phyloP scores from a whole-genome alignment of 768 basidiomycete genomes.

The Amanita jacksonii region DNA sequence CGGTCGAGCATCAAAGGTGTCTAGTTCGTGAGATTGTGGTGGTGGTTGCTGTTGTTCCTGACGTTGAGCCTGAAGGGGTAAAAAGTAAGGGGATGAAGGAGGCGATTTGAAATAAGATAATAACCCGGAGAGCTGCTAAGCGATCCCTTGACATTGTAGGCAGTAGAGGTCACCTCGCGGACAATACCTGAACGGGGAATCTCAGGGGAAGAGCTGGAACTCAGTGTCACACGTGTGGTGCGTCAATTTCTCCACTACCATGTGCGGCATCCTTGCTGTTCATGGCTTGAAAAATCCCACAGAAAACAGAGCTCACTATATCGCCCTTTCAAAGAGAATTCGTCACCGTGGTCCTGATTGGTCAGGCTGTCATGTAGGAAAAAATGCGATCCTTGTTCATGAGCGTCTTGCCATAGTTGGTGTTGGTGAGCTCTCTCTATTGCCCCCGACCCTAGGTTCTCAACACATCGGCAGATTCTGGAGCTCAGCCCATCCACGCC shows the following conservation, averaged over 20 bases:
- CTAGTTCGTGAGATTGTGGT: constrained; percentile 25
- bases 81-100: neutral
- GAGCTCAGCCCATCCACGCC: constrained; percentile 89
- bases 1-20: constrained; percentile 14
- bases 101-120: constrained; percentile 4
- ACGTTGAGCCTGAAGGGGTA: constrained; percentile 22
- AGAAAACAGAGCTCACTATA: constrained; percentile 58
- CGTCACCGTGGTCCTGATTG: constrained; percentile 97
- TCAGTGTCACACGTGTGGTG: too few species aligned
- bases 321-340: constrained; percentile 82
- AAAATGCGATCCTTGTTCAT: constrained; percentile 77
- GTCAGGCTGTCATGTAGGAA: constrained; percentile 90
- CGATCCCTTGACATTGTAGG: constrained; percentile 28
- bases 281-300: constrained; percentile 71
- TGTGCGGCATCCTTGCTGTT: constrained; percentile 91
- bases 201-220: too few species aligned
- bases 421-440: constrained; percentile 56
- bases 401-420: constrained; percentile 97
- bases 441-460: neutral
- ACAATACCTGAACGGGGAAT: too few species aligned
- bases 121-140: constrained; percentile 28
- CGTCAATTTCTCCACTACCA: constrained; percentile 23
- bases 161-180: neutral
- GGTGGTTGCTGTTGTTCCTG: constrained; percentile 14
- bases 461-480: constrained; percentile 57